Conservation (phyloP, 345 rosid genomes). For the Odontarrhena argentea region DNA sequence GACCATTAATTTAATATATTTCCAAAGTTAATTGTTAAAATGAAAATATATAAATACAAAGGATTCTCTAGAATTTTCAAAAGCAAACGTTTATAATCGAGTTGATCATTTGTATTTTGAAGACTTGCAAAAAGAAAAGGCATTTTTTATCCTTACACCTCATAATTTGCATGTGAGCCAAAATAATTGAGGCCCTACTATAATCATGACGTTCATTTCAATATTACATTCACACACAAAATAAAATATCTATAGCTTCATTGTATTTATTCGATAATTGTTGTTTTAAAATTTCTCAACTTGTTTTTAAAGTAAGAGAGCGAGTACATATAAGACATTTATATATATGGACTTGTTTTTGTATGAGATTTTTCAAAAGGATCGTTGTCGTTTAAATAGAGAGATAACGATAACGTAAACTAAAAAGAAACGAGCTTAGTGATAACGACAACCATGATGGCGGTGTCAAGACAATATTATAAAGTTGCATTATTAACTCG, state of each 20-base stretch:
- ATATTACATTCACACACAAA: constrained; percentile 10
- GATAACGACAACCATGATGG: constrained; percentile 37
- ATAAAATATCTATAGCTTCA: not conserved
- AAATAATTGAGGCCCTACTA: constrained; percentile 46
- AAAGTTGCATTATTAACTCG: constrained; percentile 26
- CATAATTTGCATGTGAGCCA: constrained; percentile 44
- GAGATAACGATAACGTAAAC: constrained; percentile 31
- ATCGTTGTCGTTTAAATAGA: constrained; percentile 35
- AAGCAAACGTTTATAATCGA: constrained; percentile 27
- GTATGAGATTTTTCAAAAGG: constrained; percentile 23
- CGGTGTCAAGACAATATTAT: constrained; percentile 28
- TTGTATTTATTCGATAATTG: constrained; percentile 27
- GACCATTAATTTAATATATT: not conserved
- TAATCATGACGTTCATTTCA: constrained; percentile 37
- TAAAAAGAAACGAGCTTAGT: constrained; percentile 22
- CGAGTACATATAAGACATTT: constrained; percentile 21
- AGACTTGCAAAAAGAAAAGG: constrained; percentile 19
- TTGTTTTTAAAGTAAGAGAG: constrained; percentile 22
- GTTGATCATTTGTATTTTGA: constrained; percentile 33
- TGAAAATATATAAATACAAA: constrained; percentile 20
- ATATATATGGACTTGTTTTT: not conserved
- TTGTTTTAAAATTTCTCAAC: constrained; percentile 21
- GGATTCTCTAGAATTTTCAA: constrained; percentile 25
- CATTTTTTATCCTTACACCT: constrained; percentile 40
- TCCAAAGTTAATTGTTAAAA: constrained; percentile 31